Evolutionary conservation across 192 early-diverging fungal species (phyloP), one percentile per base, ranked within the genome.

Genomic region (Backusella luteola): DNA sequence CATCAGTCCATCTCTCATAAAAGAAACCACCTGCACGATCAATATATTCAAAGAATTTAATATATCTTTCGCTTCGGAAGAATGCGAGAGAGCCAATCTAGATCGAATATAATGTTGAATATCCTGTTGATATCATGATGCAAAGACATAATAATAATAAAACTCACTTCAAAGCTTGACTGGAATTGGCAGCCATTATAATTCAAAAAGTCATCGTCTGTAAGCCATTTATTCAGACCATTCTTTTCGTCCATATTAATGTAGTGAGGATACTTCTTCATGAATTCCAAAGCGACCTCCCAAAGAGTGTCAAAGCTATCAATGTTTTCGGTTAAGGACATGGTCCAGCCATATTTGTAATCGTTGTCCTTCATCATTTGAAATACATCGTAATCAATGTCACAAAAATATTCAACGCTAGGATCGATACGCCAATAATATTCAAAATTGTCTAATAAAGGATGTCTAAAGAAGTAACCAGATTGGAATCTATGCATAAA

Each of bases 371-470:
- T 75, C 91, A 94, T 93, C 69, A 79, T 88, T 72, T 84, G 77
- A 74, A 94, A 94, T 34, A 90, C 89, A 78, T 94, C 93, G 72
- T 94, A 88, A 67, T 87, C 81, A 14, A 94, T 83, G 75, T 92
- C 89, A 77, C 93, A 94, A 75, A 77, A 90, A 77, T 89, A 94
- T 66, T 89, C 76, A 7, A 93, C 91, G 32, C 83, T 89, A 34
- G 93, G 93, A 77, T 94, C 93, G 19, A 94, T 77, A 7, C 93
- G 86, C 87, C 88, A 89, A 84, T 93, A 93, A 77, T 87, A 93
- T 70, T 92, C 90, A 70, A 87, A 89, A 23, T 87, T 73, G 21
- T 77, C 71, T 74, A 88, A 79, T 41, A 92, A 80, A 23, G 86
- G 87, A 74, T 93, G 91, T 21, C 87, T 76, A 81, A 83, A 91